Conservation (phyloP, 208 protist species). For the Acanthamoeba castellanii region DNA sequence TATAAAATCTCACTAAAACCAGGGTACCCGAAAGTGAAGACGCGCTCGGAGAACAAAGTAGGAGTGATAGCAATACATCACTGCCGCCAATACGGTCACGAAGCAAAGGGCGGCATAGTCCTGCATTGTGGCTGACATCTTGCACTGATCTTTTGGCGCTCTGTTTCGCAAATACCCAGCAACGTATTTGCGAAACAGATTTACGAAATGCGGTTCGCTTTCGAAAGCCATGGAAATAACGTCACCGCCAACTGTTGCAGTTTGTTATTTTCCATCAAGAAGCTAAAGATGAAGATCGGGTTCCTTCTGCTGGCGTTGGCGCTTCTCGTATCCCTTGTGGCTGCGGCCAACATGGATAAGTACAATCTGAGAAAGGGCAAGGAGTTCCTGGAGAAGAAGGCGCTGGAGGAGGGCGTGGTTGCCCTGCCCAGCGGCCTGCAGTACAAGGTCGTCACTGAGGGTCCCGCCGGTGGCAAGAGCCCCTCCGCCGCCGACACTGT, state of each 20-base stretch:
- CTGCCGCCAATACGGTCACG: constrained; percentile 3
- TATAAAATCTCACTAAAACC: no score
- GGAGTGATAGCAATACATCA: constrained; percentile 63
- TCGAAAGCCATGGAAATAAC: neutral
- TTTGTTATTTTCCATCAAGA: neutral
- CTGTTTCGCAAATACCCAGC: no score
- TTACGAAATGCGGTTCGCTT: no score
- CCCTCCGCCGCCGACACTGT: neutral
- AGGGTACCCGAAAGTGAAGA: constrained; percentile 21
- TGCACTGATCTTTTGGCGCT: neutral
- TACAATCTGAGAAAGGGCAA: constrained; percentile 58
- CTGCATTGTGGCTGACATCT: constrained; percentile 28
- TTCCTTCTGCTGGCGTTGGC: neutral
- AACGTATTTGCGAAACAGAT: no score
- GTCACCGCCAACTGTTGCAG: no score
- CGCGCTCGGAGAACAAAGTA: constrained; percentile 37
- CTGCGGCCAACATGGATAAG: constrained; percentile 9
- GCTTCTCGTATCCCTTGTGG: neutral
- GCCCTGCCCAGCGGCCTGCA: constrained; percentile 42
- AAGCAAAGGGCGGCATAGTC: constrained; percentile 46
- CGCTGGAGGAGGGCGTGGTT: constrained; percentile 15
- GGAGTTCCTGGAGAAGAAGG: constrained; percentile 38
- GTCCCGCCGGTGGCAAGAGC: neutral
- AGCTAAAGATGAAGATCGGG: neutral
- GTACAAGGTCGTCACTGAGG: constrained; percentile 56